These are phyloP conservation scores for Favolaschia claudopus DNA, from an alignment of 768 basidiomycete genomes.

Conservation along the genomic window DNA sequence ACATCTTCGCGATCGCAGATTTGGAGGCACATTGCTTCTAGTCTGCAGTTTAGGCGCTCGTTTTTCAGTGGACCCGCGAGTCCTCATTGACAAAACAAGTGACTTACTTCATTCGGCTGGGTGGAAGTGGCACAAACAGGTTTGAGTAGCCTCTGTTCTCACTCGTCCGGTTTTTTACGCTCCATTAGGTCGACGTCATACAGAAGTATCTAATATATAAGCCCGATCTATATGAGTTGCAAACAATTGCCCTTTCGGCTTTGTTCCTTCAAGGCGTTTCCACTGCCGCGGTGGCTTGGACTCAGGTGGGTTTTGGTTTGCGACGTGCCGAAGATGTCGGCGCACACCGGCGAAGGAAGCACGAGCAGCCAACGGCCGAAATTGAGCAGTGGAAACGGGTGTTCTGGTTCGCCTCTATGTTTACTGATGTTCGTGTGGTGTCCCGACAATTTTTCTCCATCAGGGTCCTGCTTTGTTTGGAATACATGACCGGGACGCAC, in stretches of 20 bases:
- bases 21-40: conserved; percentile 43
- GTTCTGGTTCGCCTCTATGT: conserved; percentile 46
- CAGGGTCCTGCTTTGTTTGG: conserved; percentile 31
- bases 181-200: conserved; percentile 38
- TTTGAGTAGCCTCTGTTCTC: background rate
- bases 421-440: background rate
- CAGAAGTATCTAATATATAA: conserved; percentile 12
- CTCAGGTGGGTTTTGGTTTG: conserved; percentile 62
- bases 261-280: conserved; percentile 52
- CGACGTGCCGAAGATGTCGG: conserved; percentile 68
- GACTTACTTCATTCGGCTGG: conserved; percentile 50
- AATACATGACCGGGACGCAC: conserved; percentile 36
- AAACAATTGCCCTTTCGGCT: conserved; percentile 33
- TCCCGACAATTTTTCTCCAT: background rate
- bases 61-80: conserved; percentile 65
- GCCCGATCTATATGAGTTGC: conserved; percentile 21
- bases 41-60: conserved; percentile 64
- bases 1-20: conserved; percentile 57
- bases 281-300: conserved; percentile 61
- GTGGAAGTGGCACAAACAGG: conserved; percentile 64
- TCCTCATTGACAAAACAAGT: conserved; percentile 53
- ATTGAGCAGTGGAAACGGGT: conserved; percentile 68
- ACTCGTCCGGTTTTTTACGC: background rate
- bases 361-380: conserved; percentile 46
- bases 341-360: conserved; percentile 52